Conservation (phyloP, 495 filamentous ascomycete species). For the Lepidopterella palustris region DNA sequence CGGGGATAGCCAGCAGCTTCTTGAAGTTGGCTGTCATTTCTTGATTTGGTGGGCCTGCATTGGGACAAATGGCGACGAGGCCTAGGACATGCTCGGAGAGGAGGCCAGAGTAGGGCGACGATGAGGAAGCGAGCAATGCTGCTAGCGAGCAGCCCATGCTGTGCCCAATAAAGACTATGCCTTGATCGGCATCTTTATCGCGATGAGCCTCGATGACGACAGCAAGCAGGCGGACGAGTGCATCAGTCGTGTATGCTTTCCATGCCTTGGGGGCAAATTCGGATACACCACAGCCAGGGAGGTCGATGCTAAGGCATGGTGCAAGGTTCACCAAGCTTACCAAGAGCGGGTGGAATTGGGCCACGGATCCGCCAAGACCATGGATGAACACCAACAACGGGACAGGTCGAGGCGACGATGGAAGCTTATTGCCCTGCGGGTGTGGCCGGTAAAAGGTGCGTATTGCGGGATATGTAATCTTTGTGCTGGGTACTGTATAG, state of each 20-base stretch:
- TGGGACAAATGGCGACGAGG: slow-evolving; percentile 73
- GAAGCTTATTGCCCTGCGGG: slow-evolving; percentile 70
- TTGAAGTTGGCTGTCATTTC: slow-evolving; percentile 46
- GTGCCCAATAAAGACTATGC: slow-evolving; percentile 76
- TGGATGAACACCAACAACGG: slow-evolving; percentile 87
- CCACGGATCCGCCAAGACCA: slow-evolving; percentile 80
- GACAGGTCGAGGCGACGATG: slow-evolving; percentile 61
- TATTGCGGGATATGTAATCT: slow-evolving; percentile 65
- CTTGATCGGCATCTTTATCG: slow-evolving; percentile 58
- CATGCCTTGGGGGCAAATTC: slow-evolving; percentile 62
- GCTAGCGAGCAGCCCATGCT: slow-evolving; percentile 81
- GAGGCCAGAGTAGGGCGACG: slow-evolving; percentile 40
- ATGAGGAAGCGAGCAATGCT: slow-evolving; percentile 62
- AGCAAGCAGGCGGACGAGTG: slow-evolving; percentile 66
- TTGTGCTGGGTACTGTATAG: slow-evolving; percentile 45
- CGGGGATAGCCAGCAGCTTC: slow-evolving; percentile 58
- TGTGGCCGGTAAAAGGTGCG: slow-evolving; percentile 80
- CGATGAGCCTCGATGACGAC: slow-evolving; percentile 66
- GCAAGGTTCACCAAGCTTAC: slow-evolving; percentile 76
- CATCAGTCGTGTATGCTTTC: slow-evolving; percentile 72
- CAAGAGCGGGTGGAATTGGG: slow-evolving; percentile 79
- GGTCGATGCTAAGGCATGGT: slow-evolving; percentile 83
- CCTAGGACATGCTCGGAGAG: slow-evolving; percentile 63
- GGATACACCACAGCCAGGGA: slow-evolving; percentile 82
- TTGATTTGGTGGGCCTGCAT: slow-evolving; percentile 53